Evolutionary conservation across 1,139 yeast species (phyloP), one percentile per base, ranked within the genome.

Genomic region (Nakaseomyces glabratus): DNA sequence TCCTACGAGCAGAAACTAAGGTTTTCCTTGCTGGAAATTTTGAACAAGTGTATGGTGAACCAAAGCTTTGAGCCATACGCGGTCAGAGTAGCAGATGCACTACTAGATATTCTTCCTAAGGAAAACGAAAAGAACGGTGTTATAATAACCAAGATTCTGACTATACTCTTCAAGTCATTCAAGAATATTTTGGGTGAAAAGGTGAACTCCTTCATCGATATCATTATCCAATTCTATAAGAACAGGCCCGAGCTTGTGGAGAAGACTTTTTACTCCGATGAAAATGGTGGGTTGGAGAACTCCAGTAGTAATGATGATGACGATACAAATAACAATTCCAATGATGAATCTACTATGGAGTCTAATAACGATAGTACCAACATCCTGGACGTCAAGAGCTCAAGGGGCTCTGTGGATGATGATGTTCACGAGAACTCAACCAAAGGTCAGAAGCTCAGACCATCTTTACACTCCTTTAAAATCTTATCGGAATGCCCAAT

Each of bases 41-140:
- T 93, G 19, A 88, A 84, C 49, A 68, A 96, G 34, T 68, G 88
- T 25, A 84, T 82, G 39, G 74, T 84, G 67, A 86, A 82, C 53
- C 96, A 86, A 28, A 71, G 80, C 1, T 76, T 86, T 51, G 82
- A 80, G 52, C 82, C 82, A 1, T 79, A 76, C 54, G 75, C 88
- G 1, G 64, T 65, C 29, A 65, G 68, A 22, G 70, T 86, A 18
- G 63, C 82, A 49, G 76, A 73, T 29, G 62, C 69, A n/a, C 62
- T 88, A 38, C 73, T 78, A 51, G 60, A 62, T 21, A 63, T 82
- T 12, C 63, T 90, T 40, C 73, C 71, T 15, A 66, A 62, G 12
- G 99, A 93, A 54, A 90, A 93, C 55, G 99, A 93, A 59, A 97
- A 88, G 46, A 90, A 90, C 55, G 98, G 97, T 33, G 86, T 86